phyloP scores from a whole-genome alignment of 441 rosid species.

The Lepidium campestre region DNA sequence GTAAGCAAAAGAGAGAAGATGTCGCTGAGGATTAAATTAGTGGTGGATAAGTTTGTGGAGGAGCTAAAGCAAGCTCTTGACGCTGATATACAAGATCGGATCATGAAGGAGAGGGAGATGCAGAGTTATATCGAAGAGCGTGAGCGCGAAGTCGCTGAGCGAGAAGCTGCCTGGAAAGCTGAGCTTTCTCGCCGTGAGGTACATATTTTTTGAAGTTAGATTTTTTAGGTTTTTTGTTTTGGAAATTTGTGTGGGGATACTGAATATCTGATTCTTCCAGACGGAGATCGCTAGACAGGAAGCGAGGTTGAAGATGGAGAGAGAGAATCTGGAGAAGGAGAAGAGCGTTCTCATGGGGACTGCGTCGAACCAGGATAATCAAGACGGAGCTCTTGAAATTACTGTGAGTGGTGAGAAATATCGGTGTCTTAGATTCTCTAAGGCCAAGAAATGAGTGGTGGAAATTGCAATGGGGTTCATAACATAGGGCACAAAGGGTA shows the following conservation, averaged over 20 bases:
- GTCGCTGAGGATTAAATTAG: constrained; percentile 86
- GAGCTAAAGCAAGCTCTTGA: constrained; percentile 95
- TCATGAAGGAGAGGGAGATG: constrained; percentile 99
- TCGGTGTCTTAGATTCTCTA: constrained; percentile 66
- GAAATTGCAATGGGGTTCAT: neutral
- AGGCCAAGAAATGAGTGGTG: constrained; percentile 63
- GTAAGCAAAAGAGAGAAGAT: constrained; percentile 25
- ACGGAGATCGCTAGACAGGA: constrained; percentile 78
- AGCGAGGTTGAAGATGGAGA: constrained; percentile 78
- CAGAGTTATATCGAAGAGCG: constrained; percentile 97
- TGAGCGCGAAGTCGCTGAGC: constrained; percentile 98
- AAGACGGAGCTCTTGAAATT: constrained; percentile 80
- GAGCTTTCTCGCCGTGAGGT: constrained; percentile 98
- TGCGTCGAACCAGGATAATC: constrained; percentile 72
- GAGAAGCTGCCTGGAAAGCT: constrained; percentile 99
- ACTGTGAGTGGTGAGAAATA: constrained; percentile 85
- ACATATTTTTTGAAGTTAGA: neutral
- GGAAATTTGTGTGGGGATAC: neutral
- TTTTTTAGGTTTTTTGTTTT: neutral
- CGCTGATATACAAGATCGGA: constrained; percentile 89
- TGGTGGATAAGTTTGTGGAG: constrained; percentile 93
- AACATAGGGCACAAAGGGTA: neutral
- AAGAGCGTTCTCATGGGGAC: constrained; percentile 85
- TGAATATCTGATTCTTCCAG: neutral
- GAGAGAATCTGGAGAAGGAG: constrained; percentile 80